Percentiles rank a stretch among this genome's conserved stretches.
Evolutionary conservation across 768 basidiomycete genomes (phyloP).

Genomic region (Phaffia australis): DNA sequence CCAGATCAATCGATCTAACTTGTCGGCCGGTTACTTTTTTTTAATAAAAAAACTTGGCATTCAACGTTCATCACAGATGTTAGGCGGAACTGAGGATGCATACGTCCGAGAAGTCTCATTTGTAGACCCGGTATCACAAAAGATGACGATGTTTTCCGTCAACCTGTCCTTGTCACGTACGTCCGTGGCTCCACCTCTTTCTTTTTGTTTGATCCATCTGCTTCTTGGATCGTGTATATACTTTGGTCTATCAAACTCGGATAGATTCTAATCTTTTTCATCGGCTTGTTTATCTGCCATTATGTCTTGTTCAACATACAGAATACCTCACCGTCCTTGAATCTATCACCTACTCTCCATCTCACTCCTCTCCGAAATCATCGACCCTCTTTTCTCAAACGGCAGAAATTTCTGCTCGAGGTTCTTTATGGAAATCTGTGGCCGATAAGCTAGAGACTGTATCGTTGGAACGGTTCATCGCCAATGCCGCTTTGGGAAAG

Average conservation of each 20-base stretch:
- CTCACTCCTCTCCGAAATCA: slow-evolving; percentile 40
- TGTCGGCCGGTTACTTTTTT: background rate
- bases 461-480: slow-evolving; percentile 77
- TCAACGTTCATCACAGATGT: slow-evolving; percentile 48
- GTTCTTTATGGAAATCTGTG: slow-evolving; percentile 67
- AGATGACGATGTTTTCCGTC: slow-evolving; percentile 74
- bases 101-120: slow-evolving; percentile 92
- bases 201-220: background rate
- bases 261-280: background rate
- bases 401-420: slow-evolving; percentile 68
- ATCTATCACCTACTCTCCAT: slow-evolving; percentile 72
- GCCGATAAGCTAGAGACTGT: slow-evolving; percentile 75
- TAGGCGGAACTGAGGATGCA: slow-evolving; percentile 86
- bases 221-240: background rate
- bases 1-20: background rate
- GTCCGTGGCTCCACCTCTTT: background rate
- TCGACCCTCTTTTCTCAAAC: slow-evolving; percentile 73
- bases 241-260: background rate
- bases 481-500: slow-evolving; percentile 83
- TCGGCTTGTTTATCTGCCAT: background rate
- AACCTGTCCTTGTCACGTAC: slow-evolving; percentile 68
- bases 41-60: too few relatives aligned
- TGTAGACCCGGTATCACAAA: slow-evolving; percentile 69
- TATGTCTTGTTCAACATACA: background rate
- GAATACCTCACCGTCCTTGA: slow-evolving; percentile 46